Conservation (phyloP, 2,329 filamentous ascomycete species). For the Chrysosporium queenslandicum region DNA sequence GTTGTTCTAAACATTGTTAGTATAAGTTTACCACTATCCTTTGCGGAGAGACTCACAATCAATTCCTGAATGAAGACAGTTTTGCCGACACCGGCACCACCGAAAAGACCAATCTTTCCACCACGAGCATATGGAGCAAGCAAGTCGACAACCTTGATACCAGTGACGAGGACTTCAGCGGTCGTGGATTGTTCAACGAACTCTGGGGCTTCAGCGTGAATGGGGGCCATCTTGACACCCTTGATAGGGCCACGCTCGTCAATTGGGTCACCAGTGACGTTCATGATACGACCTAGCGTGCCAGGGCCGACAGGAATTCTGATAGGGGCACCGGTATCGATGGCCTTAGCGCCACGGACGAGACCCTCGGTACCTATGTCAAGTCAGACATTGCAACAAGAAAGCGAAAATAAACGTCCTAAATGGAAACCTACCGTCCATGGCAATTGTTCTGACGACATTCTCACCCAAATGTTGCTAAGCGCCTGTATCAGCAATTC, state of each 20-base stretch:
- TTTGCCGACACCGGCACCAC: constrained; percentile 99
- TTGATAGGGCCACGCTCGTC: constrained; percentile 99
- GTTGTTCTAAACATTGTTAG: constrained; percentile 66
- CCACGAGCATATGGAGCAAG: constrained; percentile 98
- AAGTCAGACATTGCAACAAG: constrained; percentile 11
- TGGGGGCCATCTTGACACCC: constrained; percentile 73
- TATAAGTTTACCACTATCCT: constrained; percentile 2
- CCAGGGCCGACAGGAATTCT: constrained; percentile 87
- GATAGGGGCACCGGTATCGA: constrained; percentile 90
- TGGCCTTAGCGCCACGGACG: constrained; percentile 74
- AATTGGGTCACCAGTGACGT: constrained; percentile 99
- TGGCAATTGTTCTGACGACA: constrained; percentile 99
- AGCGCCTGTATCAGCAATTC: constrained; percentile 11
- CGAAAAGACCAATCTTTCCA: constrained; percentile 99
- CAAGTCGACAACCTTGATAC: constrained; percentile 99
- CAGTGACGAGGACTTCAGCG: constrained; percentile 93
- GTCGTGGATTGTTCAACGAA: constrained; percentile 94
- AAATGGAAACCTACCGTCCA: constrained; percentile 67
- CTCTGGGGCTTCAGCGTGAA: constrained; percentile 85
- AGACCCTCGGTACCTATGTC: constrained; percentile 92
- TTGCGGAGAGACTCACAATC: constrained; percentile 52
- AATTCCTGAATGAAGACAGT: constrained; percentile 99
- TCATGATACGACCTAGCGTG: constrained; percentile 98
- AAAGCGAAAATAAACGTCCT: not conserved
- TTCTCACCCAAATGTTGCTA: constrained; percentile 99